Evolutionary conservation across 2,329 filamentous ascomycete genomes (phyloP).

Genomic region (Beauveria rudraprayagi): DNA sequence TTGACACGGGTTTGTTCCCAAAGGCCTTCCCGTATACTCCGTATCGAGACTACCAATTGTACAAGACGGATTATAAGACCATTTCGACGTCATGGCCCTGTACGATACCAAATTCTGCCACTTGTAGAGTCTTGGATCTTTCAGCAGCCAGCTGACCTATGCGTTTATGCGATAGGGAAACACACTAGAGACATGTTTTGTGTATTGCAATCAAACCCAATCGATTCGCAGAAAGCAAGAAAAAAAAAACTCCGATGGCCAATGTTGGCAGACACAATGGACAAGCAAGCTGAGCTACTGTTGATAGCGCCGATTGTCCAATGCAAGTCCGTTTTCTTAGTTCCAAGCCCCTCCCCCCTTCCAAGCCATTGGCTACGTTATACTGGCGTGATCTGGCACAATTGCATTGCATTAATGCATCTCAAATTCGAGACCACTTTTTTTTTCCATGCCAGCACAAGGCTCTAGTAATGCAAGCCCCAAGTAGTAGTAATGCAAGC

Average conservation of each 20-base stretch:
- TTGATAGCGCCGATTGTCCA: constrained; percentile 3
- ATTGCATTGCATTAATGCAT: neutral
- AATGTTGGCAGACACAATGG: neutral
- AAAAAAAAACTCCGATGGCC: neutral
- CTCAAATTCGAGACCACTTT: neutral
- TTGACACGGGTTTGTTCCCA: neutral
- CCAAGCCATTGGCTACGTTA: neutral
- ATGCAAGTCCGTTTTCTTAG: constrained; percentile 2
- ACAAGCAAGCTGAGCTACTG: neutral
- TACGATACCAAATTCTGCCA: neutral
- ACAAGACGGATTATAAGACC: neutral
- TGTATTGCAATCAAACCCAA: neutral
- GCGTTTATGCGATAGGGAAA: neutral
- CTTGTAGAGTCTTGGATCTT: neutral
- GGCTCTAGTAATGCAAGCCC: neutral
- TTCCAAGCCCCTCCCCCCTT: neutral
- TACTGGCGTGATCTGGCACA: constrained; percentile 2
- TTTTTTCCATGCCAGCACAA: neutral
- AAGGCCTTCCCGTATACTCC: neutral
- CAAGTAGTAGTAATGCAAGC: no score
- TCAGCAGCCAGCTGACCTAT: neutral
- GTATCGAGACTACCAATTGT: neutral
- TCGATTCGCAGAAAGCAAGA: neutral
- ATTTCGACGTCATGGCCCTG: neutral
- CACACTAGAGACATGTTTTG: neutral